Base-by-base conservation (phyloP, 345 rosid genomes). In the Anacardium occidentale region DNA sequence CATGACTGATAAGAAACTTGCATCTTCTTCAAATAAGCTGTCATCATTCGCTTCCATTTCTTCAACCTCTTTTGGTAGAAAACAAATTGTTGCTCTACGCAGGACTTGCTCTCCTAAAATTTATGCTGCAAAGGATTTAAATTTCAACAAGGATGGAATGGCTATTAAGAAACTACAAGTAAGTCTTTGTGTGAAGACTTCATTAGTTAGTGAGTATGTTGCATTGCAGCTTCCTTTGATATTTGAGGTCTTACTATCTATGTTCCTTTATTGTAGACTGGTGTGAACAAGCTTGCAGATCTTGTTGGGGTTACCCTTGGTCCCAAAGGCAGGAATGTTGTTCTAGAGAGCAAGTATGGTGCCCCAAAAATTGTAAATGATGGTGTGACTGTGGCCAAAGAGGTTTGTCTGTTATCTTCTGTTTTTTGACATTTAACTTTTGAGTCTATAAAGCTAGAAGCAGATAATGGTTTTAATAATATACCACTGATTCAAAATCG, bases 271-370 rank as follows among this genome's bases (percentile, higher is more conserved):
- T 69, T 51, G 66, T 81, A 91, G 99, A 89, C 79, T 73, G 99
- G 99, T 75, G 99, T 92, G 26, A 95, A 95, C 91, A 93, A 91
- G 85, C 99, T 95, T 55, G 99, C 99, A 9, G 98, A 95, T 79
- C 75, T 95, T 55, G 99, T 95, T 52, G 98, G 99, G 71, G 99
- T 93, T 65, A 95, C 98, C 10, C 96, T 91, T 71, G 99, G 98
- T 67, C 99, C 97, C 1, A 90, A 93, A 75, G 97, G 99, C 47
- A 81, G 99, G 71, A 95, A 95, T 77, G 99, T 93, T 79, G 99
- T 95, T 69, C 91, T 95, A 12, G 99, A 95, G 84, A 95, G 98
- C 91, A 95, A 93, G 81, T 93, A 95, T 73, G 99, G 99, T 3
- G 93, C 99, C 66, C 99, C 99, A 0, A 92, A 87, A 85, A 95